Conservation (phyloP, 306 rosid species). For the Casuarina equisetifolia region DNA sequence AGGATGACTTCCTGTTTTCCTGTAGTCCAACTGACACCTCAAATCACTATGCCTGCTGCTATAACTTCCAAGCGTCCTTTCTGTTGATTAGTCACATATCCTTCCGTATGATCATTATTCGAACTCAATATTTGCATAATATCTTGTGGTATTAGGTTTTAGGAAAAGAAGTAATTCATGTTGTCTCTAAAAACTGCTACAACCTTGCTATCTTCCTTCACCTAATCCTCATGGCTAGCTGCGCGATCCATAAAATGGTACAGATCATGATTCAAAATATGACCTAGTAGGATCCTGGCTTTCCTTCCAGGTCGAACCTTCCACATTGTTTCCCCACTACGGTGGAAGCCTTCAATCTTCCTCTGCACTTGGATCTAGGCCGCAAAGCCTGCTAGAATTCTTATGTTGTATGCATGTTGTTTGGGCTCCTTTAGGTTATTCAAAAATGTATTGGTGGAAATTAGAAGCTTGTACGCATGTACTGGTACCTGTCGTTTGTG, state of each 20-base stretch:
- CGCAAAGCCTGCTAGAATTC: conserved; percentile 88
- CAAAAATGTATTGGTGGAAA: no score
- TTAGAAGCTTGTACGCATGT: background rate
- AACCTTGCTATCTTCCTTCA: background rate
- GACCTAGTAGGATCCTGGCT: conserved; percentile 87
- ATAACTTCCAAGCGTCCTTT: no score
- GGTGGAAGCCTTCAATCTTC: conserved; percentile 81
- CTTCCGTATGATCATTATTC: no score
- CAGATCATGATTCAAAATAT: conserved; percentile 80
- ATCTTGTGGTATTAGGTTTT: background rate
- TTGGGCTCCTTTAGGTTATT: background rate
- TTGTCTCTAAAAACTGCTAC: no score
- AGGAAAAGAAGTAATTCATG: no score
- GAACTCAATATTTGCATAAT: no score
- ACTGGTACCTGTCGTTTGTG: conserved; percentile 65
- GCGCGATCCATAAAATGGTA: conserved; percentile 67
- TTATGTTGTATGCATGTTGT: conserved; percentile 73
- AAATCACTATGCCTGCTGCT: no score
- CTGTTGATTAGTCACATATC: no score
- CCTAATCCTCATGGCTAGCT: conserved; percentile 68
- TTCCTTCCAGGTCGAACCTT: conserved; percentile 65
- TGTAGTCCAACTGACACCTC: conserved; percentile 14
- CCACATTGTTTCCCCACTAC: conserved; percentile 90
- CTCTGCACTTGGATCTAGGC: conserved; percentile 58
- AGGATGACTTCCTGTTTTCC: conserved; percentile 94